A percentile compares a stretch with the other conserved stretches of the same genome.
These are phyloP conservation scores for Hypomyces perniciosus DNA, from an alignment of 2,329 filamentous ascomycete species.

Conservation along the genomic window DNA sequence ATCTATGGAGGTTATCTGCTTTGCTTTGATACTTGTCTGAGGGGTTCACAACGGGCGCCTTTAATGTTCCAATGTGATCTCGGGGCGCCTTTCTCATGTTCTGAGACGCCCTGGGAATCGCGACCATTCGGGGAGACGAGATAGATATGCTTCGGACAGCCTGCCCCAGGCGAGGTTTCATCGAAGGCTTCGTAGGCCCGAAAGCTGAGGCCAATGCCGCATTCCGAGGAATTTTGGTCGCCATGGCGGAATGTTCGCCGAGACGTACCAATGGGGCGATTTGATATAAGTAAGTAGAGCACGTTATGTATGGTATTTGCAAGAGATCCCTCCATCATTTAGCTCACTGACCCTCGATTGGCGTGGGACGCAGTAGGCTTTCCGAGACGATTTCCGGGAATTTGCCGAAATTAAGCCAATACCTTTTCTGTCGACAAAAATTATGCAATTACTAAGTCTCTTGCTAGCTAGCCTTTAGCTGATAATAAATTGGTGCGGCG, in stretches of 20 bases:
- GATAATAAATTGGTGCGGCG: background rate
- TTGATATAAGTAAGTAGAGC: background rate
- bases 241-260: slow-evolving; percentile 37
- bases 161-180: slow-evolving; percentile 35
- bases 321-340: slow-evolving; percentile 1
- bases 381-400: background rate
- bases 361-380: too few species aligned
- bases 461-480: background rate
- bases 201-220: slow-evolving; percentile 50
- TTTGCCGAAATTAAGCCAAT: slow-evolving; percentile 1
- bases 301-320: background rate
- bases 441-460: background rate
- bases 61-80: slow-evolving; percentile 55
- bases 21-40: slow-evolving; percentile 88
- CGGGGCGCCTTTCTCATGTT: slow-evolving; percentile 64
- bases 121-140: slow-evolving; percentile 44
- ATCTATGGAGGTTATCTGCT: slow-evolving; percentile 82
- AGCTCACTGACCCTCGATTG: background rate
- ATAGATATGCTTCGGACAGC: slow-evolving; percentile 45
- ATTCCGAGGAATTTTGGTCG: slow-evolving; percentile 53
- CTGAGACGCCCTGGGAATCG: slow-evolving; percentile 53
- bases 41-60: slow-evolving; percentile 79
- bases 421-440: background rate
- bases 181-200: slow-evolving; percentile 43
- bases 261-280: slow-evolving; percentile 1